phyloP scores from a whole-genome alignment of 1,284 basidiomycete species.

The Agaricales sp. region DNA sequence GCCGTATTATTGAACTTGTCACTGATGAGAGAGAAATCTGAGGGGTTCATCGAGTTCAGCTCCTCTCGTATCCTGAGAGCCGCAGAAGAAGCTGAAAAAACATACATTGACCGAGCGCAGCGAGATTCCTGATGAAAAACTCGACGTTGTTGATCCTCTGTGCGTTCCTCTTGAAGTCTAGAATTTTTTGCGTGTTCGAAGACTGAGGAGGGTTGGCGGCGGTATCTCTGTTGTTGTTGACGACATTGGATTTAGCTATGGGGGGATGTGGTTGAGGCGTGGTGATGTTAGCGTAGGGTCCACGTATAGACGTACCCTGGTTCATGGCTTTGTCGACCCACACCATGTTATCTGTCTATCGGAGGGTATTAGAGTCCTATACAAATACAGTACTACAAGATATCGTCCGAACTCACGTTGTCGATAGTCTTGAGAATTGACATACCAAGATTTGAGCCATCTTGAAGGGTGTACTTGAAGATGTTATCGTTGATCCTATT shows the following conservation, averaged over 20 bases:
- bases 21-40: slow-evolving; percentile 4
- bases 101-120: slow-evolving; percentile 10
- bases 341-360: slow-evolving; percentile 10
- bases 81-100: neutral
- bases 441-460: slow-evolving; percentile 3
- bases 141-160: slow-evolving; percentile 7
- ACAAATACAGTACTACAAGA: slow-evolving; percentile 7
- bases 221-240: slow-evolving; percentile 5
- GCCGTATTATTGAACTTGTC: slow-evolving; percentile 6
- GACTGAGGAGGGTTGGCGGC: slow-evolving; percentile 8
- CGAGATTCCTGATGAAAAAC: slow-evolving; percentile 10
- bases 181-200: slow-evolving; percentile 1
- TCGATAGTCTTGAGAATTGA: neutral
- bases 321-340: slow-evolving; percentile 11
- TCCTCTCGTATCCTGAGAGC: no score
- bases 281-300: neutral
- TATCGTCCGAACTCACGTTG: slow-evolving; percentile 6
- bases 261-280: no score
- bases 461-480: no score
- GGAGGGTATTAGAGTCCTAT: neutral
- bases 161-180: slow-evolving; percentile 2
- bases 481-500: no score
- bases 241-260: slow-evolving; percentile 12
- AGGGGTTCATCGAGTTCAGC: neutral
- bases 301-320: slow-evolving; percentile 8